Evolutionary conservation across 495 filamentous ascomycete genomes (phyloP).

Genomic region (Saxispiralis lemnorum): DNA sequence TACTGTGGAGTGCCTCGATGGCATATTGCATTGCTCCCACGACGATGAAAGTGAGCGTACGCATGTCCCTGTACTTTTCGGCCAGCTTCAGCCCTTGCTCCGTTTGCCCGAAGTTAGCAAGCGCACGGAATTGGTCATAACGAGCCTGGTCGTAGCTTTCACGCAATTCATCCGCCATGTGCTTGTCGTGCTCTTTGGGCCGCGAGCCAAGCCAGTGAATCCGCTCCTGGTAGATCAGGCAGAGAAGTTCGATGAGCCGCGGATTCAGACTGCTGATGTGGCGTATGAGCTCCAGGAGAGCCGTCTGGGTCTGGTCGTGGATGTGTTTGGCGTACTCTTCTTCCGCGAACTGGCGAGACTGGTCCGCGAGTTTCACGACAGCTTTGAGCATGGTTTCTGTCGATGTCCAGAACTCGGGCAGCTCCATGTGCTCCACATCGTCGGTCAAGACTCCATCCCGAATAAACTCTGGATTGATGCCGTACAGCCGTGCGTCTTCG

Average conservation of each 20-base stretch:
- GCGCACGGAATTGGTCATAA: constrained; percentile 38
- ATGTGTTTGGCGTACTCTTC: constrained; percentile 14
- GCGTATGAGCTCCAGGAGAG: constrained; percentile 35
- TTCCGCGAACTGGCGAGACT: constrained; percentile 18
- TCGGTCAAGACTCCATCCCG: constrained; percentile 47
- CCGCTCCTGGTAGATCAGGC: constrained; percentile 44
- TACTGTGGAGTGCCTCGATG: constrained; percentile 6
- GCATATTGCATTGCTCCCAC: constrained; percentile 16
- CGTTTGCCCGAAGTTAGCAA: constrained; percentile 51
- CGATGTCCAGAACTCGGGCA: constrained; percentile 72
- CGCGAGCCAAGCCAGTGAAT: constrained; percentile 37
- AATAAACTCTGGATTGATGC: constrained; percentile 44
- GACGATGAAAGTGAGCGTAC: constrained; percentile 20
- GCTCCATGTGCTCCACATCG: constrained; percentile 35
- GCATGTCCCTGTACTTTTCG: constrained; percentile 37
- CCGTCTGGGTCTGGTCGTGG: constrained; percentile 12
- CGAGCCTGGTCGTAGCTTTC: constrained; percentile 35
- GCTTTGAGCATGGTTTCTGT: constrained; percentile 40
- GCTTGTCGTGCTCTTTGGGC: constrained; percentile 30
- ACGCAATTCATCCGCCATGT: constrained; percentile 30
- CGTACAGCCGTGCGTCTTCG: constrained; percentile 48
- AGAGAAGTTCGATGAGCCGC: constrained; percentile 38
- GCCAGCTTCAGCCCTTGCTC: constrained; percentile 54
- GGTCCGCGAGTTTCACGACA: constrained; percentile 34
- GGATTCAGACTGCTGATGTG: constrained; percentile 35